Evolutionary conservation across 2,329 filamentous ascomycete species (phyloP).

Genomic region (Arthrobotrys entomopaga): DNA sequence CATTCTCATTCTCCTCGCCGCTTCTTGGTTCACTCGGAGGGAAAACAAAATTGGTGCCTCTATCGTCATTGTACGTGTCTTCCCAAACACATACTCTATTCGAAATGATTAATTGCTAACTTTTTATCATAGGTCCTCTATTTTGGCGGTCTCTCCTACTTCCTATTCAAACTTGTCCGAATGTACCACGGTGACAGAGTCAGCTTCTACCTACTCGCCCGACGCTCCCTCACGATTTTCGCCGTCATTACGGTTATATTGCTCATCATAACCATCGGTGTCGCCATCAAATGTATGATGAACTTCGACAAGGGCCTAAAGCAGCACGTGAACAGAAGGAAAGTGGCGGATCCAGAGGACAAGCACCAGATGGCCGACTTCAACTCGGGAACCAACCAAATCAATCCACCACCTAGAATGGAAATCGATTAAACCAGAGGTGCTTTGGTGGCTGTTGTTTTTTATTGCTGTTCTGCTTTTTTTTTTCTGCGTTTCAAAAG

Average conservation of each 20-base stretch:
- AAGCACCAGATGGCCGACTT: constrained; percentile 65
- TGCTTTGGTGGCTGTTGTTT: constrained; percentile 14
- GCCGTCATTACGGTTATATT: constrained; percentile 90
- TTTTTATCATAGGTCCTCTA: constrained; percentile 72
- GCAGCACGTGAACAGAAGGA: constrained; percentile 77
- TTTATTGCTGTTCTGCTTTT: constrained; percentile 13
- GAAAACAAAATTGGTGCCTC: constrained; percentile 84
- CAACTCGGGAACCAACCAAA: constrained; percentile 64
- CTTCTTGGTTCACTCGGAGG: constrained; percentile 83
- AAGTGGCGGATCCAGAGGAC: constrained; percentile 65
- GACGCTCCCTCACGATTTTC: constrained; percentile 74
- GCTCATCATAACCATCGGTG: constrained; percentile 86
- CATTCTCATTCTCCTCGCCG: constrained; percentile 84
- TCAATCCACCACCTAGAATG: constrained; percentile 64
- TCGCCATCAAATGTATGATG: constrained; percentile 84
- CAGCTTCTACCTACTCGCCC: constrained; percentile 77
- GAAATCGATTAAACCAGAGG: constrained; percentile 64
- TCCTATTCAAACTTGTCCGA: constrained; percentile 96
- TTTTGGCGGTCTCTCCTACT: constrained; percentile 89
- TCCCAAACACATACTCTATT: background rate
- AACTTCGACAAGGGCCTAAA: constrained; percentile 94
- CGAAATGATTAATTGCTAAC: constrained; percentile 41
- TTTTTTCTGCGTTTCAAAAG: constrained; percentile 28
- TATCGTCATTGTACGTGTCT: constrained; percentile 72
- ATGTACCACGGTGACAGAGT: constrained; percentile 79